Base-by-base conservation (phyloP, 805 yeast species). In the Wickerhamomyces chaumierensis region DNA sequence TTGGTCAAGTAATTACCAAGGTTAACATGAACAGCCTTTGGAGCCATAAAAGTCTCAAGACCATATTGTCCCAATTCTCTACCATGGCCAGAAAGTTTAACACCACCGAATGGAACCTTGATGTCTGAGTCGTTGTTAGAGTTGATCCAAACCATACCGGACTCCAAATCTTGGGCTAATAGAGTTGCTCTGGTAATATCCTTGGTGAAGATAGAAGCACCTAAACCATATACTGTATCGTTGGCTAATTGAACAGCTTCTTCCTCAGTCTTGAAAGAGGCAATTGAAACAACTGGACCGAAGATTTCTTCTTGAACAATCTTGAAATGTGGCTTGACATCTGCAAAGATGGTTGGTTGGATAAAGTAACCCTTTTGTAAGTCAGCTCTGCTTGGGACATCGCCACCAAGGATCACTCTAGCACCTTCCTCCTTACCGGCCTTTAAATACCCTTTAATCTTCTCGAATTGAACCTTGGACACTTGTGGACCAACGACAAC, bases 21-120 rank as follows among this genome's bases (percentile, higher is more conserved):
- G 62, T 82, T 84, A 44, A 87, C 78, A 49, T 81, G 84, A 41
- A 78, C 69, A 25, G 83, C 78, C 57, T 77, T 78, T 40, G 76
- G 77, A 48, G 73, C 74, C 12, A 82, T 77, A 58, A 75, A 78
- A 53, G 69, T 66, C 33, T 65, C 63, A 39, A 78, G 56, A n/a
- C 82, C 83, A 48, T 76, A 73, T 44, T 73, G 71, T 29, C 84
- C 84, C 42, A 78, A 62, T 56, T 78, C 84, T 56, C 83, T 68
- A 36, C 83, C 82, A 40, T 74, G 63, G 48, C 85, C 84, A 53
- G 74, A 65, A 68, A 68, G 63, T 56, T 78, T 78, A 31, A 75
- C 76, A 53, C 84, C 84, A 36, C 85, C 85, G 45, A 78, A 78
- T 39, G 84, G 84, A 43, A 72, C 62, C 54, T 70, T 70, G 38